Evolutionary conservation across 2,329 filamentous ascomycete genomes (phyloP).

Genomic region (Trichophyton schoenleinii): DNA sequence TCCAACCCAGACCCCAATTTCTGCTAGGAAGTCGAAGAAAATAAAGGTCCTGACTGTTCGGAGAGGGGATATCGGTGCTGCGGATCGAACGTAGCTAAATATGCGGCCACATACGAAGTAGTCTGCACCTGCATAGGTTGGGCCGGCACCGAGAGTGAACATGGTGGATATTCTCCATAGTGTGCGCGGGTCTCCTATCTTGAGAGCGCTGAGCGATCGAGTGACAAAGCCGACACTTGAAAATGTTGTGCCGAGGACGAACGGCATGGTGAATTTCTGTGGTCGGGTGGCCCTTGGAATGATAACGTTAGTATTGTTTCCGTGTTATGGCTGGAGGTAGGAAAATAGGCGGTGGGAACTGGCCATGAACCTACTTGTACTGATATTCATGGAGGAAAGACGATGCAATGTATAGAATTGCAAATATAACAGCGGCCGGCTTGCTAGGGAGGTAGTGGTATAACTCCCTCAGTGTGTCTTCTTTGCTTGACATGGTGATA

Average conservation of each 20-base stretch:
- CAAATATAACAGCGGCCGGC: constrained; percentile 1
- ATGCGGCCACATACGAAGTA: constrained; percentile 10
- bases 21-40: constrained; percentile 10
- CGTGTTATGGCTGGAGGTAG: background rate
- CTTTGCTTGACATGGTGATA: background rate
- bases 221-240: constrained; percentile 7
- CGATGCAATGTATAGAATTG: constrained; percentile 2
- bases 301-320: background rate
- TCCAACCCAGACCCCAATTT: constrained; percentile 9
- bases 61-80: constrained; percentile 9
- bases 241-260: constrained; percentile 7
- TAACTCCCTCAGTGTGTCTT: background rate
- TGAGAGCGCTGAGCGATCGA: constrained; percentile 4
- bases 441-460: constrained; percentile 4
- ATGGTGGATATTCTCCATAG: constrained; percentile 4
- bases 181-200: background rate
- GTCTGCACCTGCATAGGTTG: constrained; percentile 11
- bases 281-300: background rate
- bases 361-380: background rate
- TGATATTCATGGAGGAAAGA: constrained; percentile 1
- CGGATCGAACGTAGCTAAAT: constrained; percentile 9
- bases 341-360: too few species aligned
- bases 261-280: constrained; percentile 10
- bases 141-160: constrained; percentile 10
- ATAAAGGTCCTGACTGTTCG: constrained; percentile 8